These are phyloP conservation scores for Aspergillus texensis DNA, from an alignment of 2,329 filamentous ascomycete genomes.

Conservation along the genomic window DNA sequence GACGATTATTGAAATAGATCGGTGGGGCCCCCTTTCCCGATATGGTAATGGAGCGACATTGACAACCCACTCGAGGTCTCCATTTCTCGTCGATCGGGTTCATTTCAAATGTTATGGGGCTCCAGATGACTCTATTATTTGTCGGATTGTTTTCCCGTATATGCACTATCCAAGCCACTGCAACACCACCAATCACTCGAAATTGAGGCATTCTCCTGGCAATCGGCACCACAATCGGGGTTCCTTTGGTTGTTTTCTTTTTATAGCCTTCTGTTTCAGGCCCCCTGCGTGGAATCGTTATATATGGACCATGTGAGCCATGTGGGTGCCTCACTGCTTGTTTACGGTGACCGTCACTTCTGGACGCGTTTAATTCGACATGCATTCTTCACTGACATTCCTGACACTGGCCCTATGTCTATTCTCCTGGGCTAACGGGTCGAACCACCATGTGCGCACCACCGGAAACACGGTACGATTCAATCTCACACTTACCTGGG, in stretches of 20 bases:
- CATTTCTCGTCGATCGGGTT: not conserved
- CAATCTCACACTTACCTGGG: slow-evolving; percentile 36
- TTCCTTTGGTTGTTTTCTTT: not conserved
- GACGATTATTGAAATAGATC: not conserved
- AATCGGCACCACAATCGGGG: not conserved
- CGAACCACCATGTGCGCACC: slow-evolving; percentile 1
- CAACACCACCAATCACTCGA: not conserved
- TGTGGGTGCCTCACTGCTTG: not conserved
- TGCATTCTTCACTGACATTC: not conserved
- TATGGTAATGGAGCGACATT: not conserved
- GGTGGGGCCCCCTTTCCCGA: not conserved
- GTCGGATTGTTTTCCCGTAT: not conserved
- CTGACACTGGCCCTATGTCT: slow-evolving; percentile 15
- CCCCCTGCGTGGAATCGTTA: not conserved
- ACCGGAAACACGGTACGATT: slow-evolving; percentile 26
- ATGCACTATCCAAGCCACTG: not conserved
- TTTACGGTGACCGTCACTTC: not conserved
- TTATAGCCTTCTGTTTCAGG: not conserved
- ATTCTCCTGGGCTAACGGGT: slow-evolving; percentile 10
- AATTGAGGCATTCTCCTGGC: not conserved
- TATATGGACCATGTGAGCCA: not conserved
- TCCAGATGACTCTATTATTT: not conserved
- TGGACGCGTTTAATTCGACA: not conserved
- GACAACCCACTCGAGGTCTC: not conserved
- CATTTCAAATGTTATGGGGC: not conserved